These are phyloP conservation scores for Sinapis alba DNA, from an alignment of 441 rosid genomes.

Conservation along the genomic window DNA sequence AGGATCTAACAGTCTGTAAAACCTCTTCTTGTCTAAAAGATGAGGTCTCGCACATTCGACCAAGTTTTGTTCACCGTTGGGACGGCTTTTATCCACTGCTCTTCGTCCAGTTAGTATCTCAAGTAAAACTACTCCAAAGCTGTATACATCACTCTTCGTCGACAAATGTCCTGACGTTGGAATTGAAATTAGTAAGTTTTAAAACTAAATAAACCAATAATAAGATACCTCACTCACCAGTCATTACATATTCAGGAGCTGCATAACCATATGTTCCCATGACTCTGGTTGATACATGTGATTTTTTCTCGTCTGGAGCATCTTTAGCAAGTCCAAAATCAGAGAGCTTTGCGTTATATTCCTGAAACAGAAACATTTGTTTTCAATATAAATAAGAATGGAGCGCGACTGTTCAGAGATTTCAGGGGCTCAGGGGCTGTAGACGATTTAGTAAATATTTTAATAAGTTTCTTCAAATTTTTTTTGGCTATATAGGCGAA, in stretches of 20 bases:
- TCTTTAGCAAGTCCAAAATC: conserved; percentile 47
- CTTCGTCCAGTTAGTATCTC: conserved; percentile 74
- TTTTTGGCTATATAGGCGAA: too few relatives aligned
- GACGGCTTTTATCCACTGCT: conserved; percentile 70
- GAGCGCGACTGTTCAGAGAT: too few relatives aligned
- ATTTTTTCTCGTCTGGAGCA: conserved; percentile 44
- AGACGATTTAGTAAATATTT: too few relatives aligned
- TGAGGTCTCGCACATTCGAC: conserved; percentile 74
- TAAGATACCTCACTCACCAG: conserved; percentile 33
- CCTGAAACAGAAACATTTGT: conserved; percentile 32
- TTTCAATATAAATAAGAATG: background rate
- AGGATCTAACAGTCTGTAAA: conserved; percentile 60
- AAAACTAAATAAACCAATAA: background rate
- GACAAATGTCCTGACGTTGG: conserved; percentile 55
- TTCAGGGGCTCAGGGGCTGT: too few relatives aligned
- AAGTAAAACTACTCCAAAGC: conserved; percentile 75
- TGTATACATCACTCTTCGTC: conserved; percentile 74
- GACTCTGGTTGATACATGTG: conserved; percentile 44
- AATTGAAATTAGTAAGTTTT: background rate
- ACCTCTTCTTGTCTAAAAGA: conserved; percentile 61
- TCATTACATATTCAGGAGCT: conserved; percentile 46
- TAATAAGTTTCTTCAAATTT: too few relatives aligned
- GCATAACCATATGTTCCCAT: conserved; percentile 49
- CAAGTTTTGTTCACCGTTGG: conserved; percentile 71
- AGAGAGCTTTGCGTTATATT: conserved; percentile 43